Base-by-base conservation (phyloP, 148 eudicot species). In the Talinum fruticosum region DNA sequence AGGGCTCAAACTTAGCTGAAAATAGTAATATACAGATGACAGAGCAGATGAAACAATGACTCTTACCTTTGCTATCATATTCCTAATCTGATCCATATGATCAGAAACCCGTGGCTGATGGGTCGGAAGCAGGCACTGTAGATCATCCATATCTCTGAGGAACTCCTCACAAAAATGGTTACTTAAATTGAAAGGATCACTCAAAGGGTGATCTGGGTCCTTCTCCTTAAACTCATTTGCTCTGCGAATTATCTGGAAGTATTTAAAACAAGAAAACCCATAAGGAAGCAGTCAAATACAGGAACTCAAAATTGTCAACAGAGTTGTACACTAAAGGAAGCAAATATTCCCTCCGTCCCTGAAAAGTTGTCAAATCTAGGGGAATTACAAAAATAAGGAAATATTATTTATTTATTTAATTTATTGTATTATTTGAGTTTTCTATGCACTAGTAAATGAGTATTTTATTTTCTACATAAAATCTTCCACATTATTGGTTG, bases 71-170 rank as follows among this genome's bases (percentile, higher is more conserved):
- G 88, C 82, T 69, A 95, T 95, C 92, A 95, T 88, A 53, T 89
- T 87, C 81, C 79, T 90, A 71, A 95, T 95, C 76, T 89, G 86
- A 66, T 88, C 89, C 85, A 95, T 91, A 80, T 93, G 92, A 35
- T 86, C 93, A 86, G 99, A 88, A 77, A 95, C 99, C 51, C 94
- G 92, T 62, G 99, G 99, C 85, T 95, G 87, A 65, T 82, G 76
- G 3, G 89, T 86, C 41, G 99, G 99, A 62, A 59, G 83, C 76
- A 95, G 85, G 91, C 99, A 95, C 82, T 92, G 91, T 79, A 95
- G 89, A 88, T 93, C 94, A 69, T 74, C 85, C 97, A 95, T 90
- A 76, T 95, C 99, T 44, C 30, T 72, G 24, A 88, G 86, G 79
- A 88, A 95, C 80, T 91, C 99, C 68, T 86, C 53, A 80, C 99